Conservation (phyloP, 2,329 filamentous ascomycete genomes). For the Colletotrichum siamense region DNA sequence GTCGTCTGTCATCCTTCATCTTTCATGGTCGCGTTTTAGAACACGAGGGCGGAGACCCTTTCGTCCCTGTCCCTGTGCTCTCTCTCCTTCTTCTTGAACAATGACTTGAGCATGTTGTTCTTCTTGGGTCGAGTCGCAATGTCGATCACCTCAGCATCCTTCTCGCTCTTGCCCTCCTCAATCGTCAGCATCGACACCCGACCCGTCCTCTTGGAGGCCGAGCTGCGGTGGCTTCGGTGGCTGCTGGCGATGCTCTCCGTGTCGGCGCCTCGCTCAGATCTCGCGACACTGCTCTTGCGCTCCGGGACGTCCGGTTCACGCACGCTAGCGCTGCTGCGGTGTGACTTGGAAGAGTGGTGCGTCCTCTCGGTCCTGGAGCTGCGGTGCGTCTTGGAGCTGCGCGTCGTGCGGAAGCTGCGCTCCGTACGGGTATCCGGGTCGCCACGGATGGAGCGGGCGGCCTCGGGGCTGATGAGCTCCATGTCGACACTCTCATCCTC, state of each 20-base stretch:
- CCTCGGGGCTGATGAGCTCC: constrained; percentile 63
- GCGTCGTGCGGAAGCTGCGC: constrained; percentile 36
- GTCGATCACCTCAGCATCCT: constrained; percentile 36
- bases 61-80: constrained; percentile 39
- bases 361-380: constrained; percentile 33
- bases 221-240: constrained; percentile 35
- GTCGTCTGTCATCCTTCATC: background rate
- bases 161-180: constrained; percentile 42
- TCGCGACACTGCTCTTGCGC: constrained; percentile 26
- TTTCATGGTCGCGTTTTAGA: constrained; percentile 6
- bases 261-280: constrained; percentile 24
- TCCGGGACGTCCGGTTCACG: constrained; percentile 23
- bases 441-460: constrained; percentile 52
- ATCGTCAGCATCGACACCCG: constrained; percentile 35
- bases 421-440: constrained; percentile 45
- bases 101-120: constrained; percentile 62
- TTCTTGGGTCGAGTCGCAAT: constrained; percentile 52
- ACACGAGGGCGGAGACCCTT: constrained; percentile 20
- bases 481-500: constrained; percentile 55
- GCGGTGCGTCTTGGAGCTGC: constrained; percentile 27
- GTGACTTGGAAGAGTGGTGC: constrained; percentile 31
- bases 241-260: constrained; percentile 44
- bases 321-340: constrained; percentile 28
- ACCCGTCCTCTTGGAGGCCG: constrained; percentile 36
- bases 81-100: constrained; percentile 61